These are phyloP conservation scores for Asterochloris erici DNA, from an alignment of 139 green algal species.

Conservation along the genomic window DNA sequence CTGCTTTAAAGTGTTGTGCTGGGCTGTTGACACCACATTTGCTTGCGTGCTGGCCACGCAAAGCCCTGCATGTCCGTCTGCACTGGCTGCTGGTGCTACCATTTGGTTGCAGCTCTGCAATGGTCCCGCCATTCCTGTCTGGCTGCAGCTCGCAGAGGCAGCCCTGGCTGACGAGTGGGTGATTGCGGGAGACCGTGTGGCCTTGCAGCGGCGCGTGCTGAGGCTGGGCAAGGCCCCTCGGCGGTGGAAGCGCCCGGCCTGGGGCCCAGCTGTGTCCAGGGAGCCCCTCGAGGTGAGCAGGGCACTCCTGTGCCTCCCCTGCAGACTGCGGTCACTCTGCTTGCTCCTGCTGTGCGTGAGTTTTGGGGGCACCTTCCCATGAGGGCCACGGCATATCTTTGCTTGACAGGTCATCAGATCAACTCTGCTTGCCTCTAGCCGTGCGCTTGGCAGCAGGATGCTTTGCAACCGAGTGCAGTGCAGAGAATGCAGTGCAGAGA, in stretches of 20 bases:
- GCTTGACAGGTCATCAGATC: no score
- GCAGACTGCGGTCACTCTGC: no score
- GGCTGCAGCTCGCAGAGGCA: constrained; percentile 52
- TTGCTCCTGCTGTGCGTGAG: no score
- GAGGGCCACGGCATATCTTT: no score
- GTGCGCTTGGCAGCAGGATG: no score
- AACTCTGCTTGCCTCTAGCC: no score
- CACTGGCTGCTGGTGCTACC: not conserved
- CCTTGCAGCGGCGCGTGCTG: constrained; percentile 71
- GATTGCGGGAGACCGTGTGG: constrained; percentile 55
- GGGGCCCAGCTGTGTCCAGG: constrained; percentile 34
- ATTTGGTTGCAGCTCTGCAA: not conserved
- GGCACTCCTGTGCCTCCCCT: constrained; percentile 22
- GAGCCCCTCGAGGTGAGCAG: constrained; percentile 50
- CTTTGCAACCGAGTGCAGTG: no score
- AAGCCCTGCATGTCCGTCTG: not conserved
- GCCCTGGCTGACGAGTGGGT: constrained; percentile 72
- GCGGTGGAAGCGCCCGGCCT: constrained; percentile 66
- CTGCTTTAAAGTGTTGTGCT: not conserved
- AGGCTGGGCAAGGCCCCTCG: constrained; percentile 76
- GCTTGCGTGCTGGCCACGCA: not conserved
- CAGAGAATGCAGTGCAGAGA: no score
- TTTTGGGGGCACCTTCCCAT: no score
- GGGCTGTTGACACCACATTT: not conserved
- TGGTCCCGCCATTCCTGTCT: no score